Conservation (phyloP, 2,329 filamentous ascomycete genomes). For the Tolypocladium cylindrosporum region DNA sequence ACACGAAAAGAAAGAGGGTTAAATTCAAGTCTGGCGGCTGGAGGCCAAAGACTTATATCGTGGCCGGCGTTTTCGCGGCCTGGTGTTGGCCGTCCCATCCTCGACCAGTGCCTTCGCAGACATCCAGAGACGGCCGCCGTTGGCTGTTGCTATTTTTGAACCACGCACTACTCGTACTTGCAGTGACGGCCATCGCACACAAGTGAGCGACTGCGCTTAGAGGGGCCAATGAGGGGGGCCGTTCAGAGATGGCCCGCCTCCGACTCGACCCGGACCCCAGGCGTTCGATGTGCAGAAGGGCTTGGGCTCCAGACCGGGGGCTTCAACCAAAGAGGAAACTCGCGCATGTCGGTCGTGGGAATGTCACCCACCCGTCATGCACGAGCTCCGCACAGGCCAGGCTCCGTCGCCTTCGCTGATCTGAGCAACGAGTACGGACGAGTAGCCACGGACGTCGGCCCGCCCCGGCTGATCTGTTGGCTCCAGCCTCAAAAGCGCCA, state of each 20-base stretch:
- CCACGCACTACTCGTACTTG: conserved; percentile 9
- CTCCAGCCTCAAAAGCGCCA: neutral
- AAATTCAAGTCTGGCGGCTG: conserved; percentile 29
- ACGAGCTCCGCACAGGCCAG: neutral
- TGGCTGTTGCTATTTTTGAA: conserved; percentile 28
- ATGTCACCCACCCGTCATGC: conserved; percentile 4
- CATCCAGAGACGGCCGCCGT: neutral
- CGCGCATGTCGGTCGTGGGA: conserved; percentile 3
- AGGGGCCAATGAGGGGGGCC: conserved; percentile 32
- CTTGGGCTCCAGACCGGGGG: neutral
- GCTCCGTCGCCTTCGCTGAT: neutral
- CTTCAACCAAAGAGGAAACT: conserved; percentile 5
- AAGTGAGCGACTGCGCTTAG: conserved; percentile 32
- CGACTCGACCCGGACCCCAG: neutral
- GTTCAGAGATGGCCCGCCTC: conserved; percentile 11
- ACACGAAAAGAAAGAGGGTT: conserved; percentile 29
- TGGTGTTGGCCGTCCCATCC: conserved; percentile 10
- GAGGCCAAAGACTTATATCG: conserved; percentile 49
- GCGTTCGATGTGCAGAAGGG: neutral
- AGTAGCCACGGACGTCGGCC: neutral
- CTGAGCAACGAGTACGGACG: neutral
- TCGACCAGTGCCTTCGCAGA: conserved; percentile 7
- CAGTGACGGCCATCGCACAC: conserved; percentile 13
- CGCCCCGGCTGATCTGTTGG: neutral
- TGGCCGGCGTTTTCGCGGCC: conserved; percentile 34